Conservation (phyloP, 2,329 filamentous ascomycete genomes). For the Fusarium odoratissimum region DNA sequence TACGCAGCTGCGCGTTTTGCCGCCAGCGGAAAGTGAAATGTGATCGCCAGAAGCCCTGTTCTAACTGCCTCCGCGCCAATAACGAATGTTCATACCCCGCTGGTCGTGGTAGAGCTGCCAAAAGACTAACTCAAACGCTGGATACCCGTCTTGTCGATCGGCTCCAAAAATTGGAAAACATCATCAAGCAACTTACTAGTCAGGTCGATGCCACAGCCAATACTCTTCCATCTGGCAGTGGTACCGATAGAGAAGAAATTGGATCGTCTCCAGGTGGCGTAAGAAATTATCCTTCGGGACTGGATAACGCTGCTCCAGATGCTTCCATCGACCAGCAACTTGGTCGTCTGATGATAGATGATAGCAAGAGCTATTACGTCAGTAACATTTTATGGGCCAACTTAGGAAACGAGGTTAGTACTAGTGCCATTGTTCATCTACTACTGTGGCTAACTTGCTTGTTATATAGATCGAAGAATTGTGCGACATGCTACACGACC, state of each 20-base stretch:
- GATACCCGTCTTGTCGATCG: not conserved
- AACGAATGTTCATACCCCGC: not conserved
- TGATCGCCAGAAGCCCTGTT: not conserved
- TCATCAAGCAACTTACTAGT: not conserved
- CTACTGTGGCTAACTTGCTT: fast-evolving
- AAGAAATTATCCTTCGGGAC: not conserved
- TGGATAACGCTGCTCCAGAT: not conserved
- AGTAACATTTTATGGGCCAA: slow-evolving; percentile 3
- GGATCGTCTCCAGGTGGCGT: fast-evolving
- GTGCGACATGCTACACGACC: not conserved
- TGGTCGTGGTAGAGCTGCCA: not conserved
- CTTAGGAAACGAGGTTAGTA: not conserved
- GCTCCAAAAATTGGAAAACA: not conserved
- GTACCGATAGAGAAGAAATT: fast-evolving
- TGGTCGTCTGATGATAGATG: not conserved
- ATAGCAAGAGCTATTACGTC: slow-evolving; percentile 3
- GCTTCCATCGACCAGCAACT: not conserved
- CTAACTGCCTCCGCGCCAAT: not conserved
- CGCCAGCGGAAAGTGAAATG: not conserved
- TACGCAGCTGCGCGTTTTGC: not conserved
- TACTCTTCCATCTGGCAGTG: fast-evolving
- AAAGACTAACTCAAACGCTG: fast-evolving
- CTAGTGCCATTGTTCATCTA: fast-evolving
- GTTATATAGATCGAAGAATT: not conserved
- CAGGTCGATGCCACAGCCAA: not conserved